These are phyloP conservation scores for Arxiozyma heterogenica DNA, from an alignment of 1,139 yeast species.

Conservation along the genomic window DNA sequence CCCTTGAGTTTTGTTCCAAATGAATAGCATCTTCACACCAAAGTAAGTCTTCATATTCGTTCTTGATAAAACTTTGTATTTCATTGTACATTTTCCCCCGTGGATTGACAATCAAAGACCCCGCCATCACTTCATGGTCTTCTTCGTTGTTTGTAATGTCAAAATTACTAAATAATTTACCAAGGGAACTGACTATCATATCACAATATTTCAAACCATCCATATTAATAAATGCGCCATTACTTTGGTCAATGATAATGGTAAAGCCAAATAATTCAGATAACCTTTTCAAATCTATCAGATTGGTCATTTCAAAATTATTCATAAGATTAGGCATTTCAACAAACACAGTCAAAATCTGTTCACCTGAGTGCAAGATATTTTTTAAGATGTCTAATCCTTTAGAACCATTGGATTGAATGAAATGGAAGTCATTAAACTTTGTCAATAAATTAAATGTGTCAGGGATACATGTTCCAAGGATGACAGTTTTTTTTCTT, in stretches of 20 bases:
- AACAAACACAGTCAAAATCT: conserved; percentile 62
- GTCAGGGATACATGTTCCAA: conserved; percentile 93
- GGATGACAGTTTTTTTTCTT: conserved; percentile 65
- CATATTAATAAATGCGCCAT: conserved; percentile 80
- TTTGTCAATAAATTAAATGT: conserved; percentile 76
- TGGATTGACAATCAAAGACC: conserved; percentile 74
- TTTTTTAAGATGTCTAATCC: conserved; percentile 60
- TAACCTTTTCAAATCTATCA: conserved; percentile 51
- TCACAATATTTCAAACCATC: conserved; percentile 79
- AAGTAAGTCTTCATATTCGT: conserved; percentile 54
- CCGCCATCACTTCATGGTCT: conserved; percentile 93
- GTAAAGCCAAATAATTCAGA: conserved; percentile 65
- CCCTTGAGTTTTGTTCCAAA: conserved; percentile 87
- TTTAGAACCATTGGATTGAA: conserved; percentile 72
- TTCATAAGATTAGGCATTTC: conserved; percentile 94
- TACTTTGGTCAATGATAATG: conserved; percentile 85
- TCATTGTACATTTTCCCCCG: conserved; percentile 42
- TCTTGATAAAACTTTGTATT: conserved; percentile 46
- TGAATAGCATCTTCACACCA: conserved; percentile 95
- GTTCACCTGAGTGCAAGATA: conserved; percentile 52
- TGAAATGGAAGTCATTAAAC: conserved; percentile 82
- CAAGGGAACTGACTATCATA: conserved; percentile 75
- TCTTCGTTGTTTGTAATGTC: conserved; percentile 3
- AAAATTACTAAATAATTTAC: conserved; percentile 79
- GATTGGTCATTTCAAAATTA: conserved; percentile 64